These are phyloP conservation scores for Tanacetum coccineum DNA, from an alignment of 129 eudicot species.

Conservation along the genomic window DNA sequence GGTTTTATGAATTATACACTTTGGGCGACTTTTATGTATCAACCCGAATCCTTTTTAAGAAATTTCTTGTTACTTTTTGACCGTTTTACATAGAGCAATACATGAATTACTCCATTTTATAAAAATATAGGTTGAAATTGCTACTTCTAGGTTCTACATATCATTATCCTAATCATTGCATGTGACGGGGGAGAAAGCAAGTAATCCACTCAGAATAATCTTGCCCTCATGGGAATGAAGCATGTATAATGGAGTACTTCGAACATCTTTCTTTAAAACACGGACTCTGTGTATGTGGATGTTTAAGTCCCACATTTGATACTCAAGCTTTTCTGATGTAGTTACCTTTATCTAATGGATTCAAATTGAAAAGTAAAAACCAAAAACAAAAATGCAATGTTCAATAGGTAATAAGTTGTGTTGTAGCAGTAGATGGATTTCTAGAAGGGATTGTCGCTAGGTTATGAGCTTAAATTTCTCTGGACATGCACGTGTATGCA, in stretches of 20 bases:
- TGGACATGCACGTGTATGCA: not conserved
- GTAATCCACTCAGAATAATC: not conserved
- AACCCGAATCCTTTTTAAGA: too few species aligned
- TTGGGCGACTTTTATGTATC: too few species aligned
- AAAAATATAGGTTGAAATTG: not conserved
- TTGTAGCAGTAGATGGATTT: not conserved
- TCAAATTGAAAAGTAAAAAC: not conserved
- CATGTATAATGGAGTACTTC: not conserved
- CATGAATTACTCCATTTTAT: not conserved
- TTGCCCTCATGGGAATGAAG: not conserved
- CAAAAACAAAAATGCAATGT: not conserved
- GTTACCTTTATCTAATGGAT: not conserved
- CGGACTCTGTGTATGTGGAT: not conserved
- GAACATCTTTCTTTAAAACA: not conserved
- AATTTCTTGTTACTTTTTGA: too few species aligned
- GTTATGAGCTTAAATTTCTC: not conserved
- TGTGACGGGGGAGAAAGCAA: not conserved
- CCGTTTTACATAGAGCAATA: too few species aligned
- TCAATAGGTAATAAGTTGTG: not conserved
- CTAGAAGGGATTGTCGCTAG: conserved; percentile 6
- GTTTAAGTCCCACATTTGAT: not conserved
- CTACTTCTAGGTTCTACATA: not conserved
- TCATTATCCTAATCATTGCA: not conserved
- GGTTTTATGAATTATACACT: too few species aligned
- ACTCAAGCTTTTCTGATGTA: too few species aligned